Conservation (phyloP, 148 eudicot species). For the Linanthus parryae region DNA sequence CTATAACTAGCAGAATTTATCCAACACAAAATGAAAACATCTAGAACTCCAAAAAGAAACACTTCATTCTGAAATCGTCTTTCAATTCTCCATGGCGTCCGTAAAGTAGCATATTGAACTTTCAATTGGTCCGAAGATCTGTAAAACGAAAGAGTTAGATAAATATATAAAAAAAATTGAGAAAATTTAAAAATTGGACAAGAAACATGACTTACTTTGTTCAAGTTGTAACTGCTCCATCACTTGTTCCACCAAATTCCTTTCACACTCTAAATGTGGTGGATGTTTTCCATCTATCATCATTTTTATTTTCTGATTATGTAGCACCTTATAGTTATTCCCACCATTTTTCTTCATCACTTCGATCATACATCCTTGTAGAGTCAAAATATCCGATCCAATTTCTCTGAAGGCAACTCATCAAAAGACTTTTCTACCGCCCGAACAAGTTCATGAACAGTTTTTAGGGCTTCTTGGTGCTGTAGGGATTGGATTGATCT, state of each 20-base stretch:
- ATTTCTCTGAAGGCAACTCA: not conserved
- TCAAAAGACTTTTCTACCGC: constrained; percentile 1
- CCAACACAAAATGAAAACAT: too few species aligned
- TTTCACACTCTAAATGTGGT: not conserved
- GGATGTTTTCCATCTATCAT: not conserved
- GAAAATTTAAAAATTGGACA: too few species aligned
- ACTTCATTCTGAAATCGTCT: too few species aligned
- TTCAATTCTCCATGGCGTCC: too few species aligned
- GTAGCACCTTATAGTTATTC: not conserved
- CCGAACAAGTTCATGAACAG: not conserved
- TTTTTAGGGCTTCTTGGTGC: constrained; percentile 1
- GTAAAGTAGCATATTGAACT: too few species aligned
- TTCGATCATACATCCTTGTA: constrained; percentile 7
- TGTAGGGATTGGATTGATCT: constrained; percentile 10
- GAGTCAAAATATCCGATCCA: constrained; percentile 2
- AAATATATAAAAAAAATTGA: too few species aligned
- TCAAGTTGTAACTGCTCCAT: not conserved
- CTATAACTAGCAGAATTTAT: too few species aligned
- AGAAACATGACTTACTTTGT: too few species aligned
- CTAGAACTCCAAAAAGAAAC: too few species aligned
- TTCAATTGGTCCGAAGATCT: too few species aligned
- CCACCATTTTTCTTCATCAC: constrained; percentile 3
- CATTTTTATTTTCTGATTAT: not conserved
- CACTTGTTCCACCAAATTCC: not conserved
- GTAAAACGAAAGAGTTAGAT: too few species aligned